Conservation (phyloP, 1,139 yeast genomes). For the Pneumocystis wakefieldiae region DNA sequence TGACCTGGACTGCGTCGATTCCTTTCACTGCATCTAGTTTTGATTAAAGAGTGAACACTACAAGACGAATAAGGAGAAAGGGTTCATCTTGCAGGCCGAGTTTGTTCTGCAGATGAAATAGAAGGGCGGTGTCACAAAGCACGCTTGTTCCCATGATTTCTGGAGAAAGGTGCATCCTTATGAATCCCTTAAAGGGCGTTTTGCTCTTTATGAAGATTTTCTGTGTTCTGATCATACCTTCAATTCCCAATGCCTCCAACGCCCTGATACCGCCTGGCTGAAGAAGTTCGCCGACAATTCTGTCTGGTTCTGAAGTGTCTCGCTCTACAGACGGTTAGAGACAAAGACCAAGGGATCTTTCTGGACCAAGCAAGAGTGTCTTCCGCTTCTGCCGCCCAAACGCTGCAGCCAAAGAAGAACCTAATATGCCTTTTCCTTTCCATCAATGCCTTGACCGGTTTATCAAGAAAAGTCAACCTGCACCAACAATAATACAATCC, state of each 20-base stretch:
- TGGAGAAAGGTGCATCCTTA: no score
- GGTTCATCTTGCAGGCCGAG: no score
- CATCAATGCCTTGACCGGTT: background rate
- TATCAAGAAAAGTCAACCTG: background rate
- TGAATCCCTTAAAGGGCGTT: no score
- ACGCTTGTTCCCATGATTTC: no score
- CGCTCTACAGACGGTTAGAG: slow-evolving; percentile 36
- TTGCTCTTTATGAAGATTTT: background rate
- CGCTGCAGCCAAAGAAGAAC: slow-evolving; percentile 84
- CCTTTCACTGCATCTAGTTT: slow-evolving; percentile 46
- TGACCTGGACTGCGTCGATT: slow-evolving; percentile 63
- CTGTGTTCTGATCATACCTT: slow-evolving; percentile 13
- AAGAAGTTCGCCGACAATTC: slow-evolving; percentile 91
- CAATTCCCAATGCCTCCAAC: slow-evolving; percentile 65
- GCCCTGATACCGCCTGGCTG: slow-evolving; percentile 93
- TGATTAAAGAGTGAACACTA: background rate
- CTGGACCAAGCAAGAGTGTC: slow-evolving; percentile 30
- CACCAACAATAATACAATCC: background rate
- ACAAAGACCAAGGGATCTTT: slow-evolving; percentile 17
- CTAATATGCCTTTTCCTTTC: slow-evolving; percentile 85
- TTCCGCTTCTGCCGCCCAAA: slow-evolving; percentile 79
- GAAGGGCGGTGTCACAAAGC: no score
- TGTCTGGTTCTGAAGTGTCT: slow-evolving; percentile 81
- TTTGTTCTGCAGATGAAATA: no score
- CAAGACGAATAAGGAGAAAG: background rate